Evolutionary conservation across 805 yeast species (phyloP), one percentile per base, ranked within the genome.

Genomic region (Lipomyces oligophaga): DNA sequence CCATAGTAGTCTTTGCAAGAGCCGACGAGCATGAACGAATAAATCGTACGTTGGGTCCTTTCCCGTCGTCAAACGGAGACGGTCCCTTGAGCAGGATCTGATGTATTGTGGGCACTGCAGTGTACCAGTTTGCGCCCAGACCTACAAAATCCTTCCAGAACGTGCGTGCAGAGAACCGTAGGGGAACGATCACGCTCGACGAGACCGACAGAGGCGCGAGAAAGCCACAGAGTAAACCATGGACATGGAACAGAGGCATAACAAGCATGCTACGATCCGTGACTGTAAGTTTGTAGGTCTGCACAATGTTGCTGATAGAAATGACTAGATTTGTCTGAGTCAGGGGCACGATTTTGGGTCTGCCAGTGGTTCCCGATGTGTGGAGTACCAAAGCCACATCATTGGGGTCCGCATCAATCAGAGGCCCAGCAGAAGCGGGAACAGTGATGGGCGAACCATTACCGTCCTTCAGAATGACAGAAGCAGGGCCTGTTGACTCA

Each of bases 221-320:
- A 22, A 81, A 65, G 0, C 83, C 85, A 47, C 84, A 83, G 52
- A 81, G 74, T 38, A 82, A 66, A 0, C 89, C 89, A 60, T 82
- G 89, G 28, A 82, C 87, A 59, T 82, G 89, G 71, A 82, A 82
- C 32, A 82, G 64, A 1, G 89, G 89, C 89, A 82, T 82, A 21
- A 82, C 86, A 34, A 82, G 64, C 58, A 80, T 81, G 2, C 82
- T 70, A 25, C 74, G 62, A 60, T 82, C 89, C 11, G 58, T 47
- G 0, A 66, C 45, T 2, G 74, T 63, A 38, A 82, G 63, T 22
- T 70, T 67, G 62, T 82, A 82, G 2, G 86, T 79, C 47, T 72
- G 69, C 2, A 74, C 65, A 50, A 82, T 80, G 67, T 82, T 82
- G 21, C 62, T 52, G 64, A 80, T 77, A 6, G 84, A 77, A 24